Base-by-base conservation (phyloP, 108 stramenopile genomes). In the Fragilaria radians region DNA sequence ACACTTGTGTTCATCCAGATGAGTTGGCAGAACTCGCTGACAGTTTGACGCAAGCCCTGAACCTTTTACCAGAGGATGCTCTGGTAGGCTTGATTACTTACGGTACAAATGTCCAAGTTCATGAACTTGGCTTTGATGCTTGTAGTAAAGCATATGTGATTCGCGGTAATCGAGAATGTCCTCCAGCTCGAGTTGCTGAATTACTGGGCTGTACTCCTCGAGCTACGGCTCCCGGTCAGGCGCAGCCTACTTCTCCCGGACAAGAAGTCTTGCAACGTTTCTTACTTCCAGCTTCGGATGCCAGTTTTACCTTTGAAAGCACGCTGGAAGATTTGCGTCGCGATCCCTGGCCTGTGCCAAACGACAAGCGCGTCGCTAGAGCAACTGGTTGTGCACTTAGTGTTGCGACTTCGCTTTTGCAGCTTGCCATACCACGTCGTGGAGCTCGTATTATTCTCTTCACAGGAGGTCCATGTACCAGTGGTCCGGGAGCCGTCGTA, bases 391-490 rank as follows among this genome's bases (percentile, higher is more conserved):
- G 77, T 54, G 97, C 98, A 19, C 53, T 96, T 23, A 62, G 76
- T 24, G 87, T 97, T 24, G 97, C 99, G 14, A 77, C 91, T 0
- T 85, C 88, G 1, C 61, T 99, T 4, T 65, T 98, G 46, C 95
- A 97, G 61, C 66, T 91, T 52, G 87, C 93, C 23, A 80, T 94
- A 65, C 95, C 95, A 46, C 87, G 94, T 23, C 77, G 82, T 1
- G 97, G 96, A 9, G 93, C 90, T 0, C 74, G 99, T 22, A 69
- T 99, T 47, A 95, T 99, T 96, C 77, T 97, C 34, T 99, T 99
- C 67, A 85, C 90, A 25, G 85, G 91, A 5, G 98, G 98, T 32
- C 98, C 98, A 4, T 89, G 94, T 62, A 99, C 97, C n/a, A 76
- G 82, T 28, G 98, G 98, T 5, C 96, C 96, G 1, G 98, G 98